These are phyloP conservation scores for Pharnaceum exiguum DNA, from an alignment of 148 eudicot genomes.

Conservation along the genomic window DNA sequence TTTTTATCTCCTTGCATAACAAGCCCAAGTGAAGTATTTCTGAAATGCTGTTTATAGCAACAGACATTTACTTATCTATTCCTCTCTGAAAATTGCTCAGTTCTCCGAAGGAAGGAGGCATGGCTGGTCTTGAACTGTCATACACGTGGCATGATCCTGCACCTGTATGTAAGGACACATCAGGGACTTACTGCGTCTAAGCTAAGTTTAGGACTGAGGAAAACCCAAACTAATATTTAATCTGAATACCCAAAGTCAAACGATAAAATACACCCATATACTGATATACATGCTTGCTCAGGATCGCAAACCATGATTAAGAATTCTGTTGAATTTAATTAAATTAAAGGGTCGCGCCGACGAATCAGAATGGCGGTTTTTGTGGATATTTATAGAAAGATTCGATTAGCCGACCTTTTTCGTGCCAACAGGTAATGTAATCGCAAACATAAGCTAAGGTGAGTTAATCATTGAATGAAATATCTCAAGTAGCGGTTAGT, in stretches of 20 bases:
- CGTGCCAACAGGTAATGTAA: constrained; percentile 5
- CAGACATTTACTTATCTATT: constrained; percentile 11
- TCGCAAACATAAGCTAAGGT: constrained; percentile 15
- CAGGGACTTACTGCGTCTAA: background rate
- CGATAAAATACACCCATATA: constrained; percentile 6
- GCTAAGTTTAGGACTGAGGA: constrained; percentile 2
- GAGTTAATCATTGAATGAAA: background rate
- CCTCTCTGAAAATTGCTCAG: background rate
- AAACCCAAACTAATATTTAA: background rate
- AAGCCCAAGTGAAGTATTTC: too few relatives aligned
- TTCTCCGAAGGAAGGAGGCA: background rate
- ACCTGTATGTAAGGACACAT: background rate
- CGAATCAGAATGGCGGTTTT: constrained; percentile 40
- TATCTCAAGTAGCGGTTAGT: constrained; percentile 9
- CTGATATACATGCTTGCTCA: background rate
- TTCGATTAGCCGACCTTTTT: constrained; percentile 31
- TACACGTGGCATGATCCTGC: constrained; percentile 5
- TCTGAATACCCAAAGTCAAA: constrained; percentile 30
- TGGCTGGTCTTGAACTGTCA: constrained; percentile 28
- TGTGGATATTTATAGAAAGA: constrained; percentile 22
- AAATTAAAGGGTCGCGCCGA: constrained; percentile 23
- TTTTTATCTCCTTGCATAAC: too few relatives aligned
- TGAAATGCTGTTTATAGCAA: background rate
- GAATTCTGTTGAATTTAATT: background rate
- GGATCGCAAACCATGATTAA: background rate